phyloP scores from a whole-genome alignment of 768 basidiomycete species.

The Asterophora parasitica region DNA sequence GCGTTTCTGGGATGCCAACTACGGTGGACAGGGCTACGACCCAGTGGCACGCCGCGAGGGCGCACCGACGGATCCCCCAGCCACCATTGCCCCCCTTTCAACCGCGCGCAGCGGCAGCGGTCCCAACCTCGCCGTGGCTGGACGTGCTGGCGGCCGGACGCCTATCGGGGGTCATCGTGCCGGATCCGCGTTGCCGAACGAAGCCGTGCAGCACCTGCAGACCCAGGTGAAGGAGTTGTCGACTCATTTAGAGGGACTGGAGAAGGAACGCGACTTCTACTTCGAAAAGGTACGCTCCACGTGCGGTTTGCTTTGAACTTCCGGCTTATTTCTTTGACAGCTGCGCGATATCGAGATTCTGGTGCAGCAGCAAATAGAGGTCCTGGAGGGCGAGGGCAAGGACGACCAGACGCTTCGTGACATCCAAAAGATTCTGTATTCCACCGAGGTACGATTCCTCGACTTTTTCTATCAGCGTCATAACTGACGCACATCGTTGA shows the following conservation, averaged over 20 bases:
- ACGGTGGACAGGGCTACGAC: slow-evolving; percentile 84
- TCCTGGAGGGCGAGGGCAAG: slow-evolving; percentile 49
- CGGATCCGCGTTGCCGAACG: slow-evolving; percentile 61
- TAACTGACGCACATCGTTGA: slow-evolving; percentile 4
- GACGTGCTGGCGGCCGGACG: slow-evolving; percentile 64
- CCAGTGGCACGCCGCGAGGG: slow-evolving; percentile 78
- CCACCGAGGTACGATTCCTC: slow-evolving; percentile 73
- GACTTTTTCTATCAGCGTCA: neutral
- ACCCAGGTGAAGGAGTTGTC: slow-evolving; percentile 80
- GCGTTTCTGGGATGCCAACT: slow-evolving; percentile 93
- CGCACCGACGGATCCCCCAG: slow-evolving; percentile 68
- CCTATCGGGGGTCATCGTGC: slow-evolving; percentile 67
- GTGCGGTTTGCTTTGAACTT: neutral
- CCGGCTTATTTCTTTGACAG: slow-evolving; percentile 32
- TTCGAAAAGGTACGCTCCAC: slow-evolving; percentile 78
- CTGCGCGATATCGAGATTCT: slow-evolving; percentile 95
- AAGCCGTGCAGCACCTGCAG: slow-evolving; percentile 64
- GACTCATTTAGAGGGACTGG: slow-evolving; percentile 78
- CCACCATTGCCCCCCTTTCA: slow-evolving; percentile 68
- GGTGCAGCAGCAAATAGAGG: slow-evolving; percentile 75
- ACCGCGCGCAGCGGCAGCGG: slow-evolving; percentile 34
- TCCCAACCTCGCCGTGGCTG: slow-evolving; percentile 15
- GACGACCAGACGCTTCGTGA: slow-evolving; percentile 61
- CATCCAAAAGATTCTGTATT: slow-evolving; percentile 91
- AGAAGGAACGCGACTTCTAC: slow-evolving; percentile 98